phyloP scores from a whole-genome alignment of 2,329 filamentous ascomycete genomes.

The Colletotrichum navitas region DNA sequence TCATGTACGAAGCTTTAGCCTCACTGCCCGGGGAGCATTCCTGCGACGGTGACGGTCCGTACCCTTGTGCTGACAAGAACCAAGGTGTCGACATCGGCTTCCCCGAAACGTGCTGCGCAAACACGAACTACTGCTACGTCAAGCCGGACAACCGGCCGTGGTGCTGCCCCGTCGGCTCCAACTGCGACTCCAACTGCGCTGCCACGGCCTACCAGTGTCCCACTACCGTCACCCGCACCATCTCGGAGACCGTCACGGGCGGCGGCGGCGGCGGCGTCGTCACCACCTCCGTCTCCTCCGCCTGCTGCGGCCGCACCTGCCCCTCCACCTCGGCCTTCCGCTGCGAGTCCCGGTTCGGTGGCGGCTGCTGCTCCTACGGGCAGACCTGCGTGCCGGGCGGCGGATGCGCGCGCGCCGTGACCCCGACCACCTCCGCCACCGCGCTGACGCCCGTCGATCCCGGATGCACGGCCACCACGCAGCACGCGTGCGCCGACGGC shows the following conservation, averaged over 20 bases:
- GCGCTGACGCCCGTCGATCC: conserved; percentile 52
- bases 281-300: conserved; percentile 46
- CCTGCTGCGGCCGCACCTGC: conserved; percentile 58
- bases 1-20: conserved; percentile 29
- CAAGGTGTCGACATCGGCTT: conserved; percentile 59
- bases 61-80: background rate
- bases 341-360: conserved; percentile 59
- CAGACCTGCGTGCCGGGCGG: conserved; percentile 55
- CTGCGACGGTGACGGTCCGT: background rate
- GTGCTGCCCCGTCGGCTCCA: conserved; percentile 59
- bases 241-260: conserved; percentile 29
- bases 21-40: background rate
- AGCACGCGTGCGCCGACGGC: conserved; percentile 59
- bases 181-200: conserved; percentile 57
- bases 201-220: conserved; percentile 52
- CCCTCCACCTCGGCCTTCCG: conserved; percentile 57
- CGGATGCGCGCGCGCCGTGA: conserved; percentile 52
- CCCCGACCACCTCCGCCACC: conserved; percentile 43
- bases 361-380: conserved; percentile 63
- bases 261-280: conserved; percentile 38
- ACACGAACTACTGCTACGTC: conserved; percentile 61
- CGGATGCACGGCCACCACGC: conserved; percentile 59
- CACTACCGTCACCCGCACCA: conserved; percentile 46
- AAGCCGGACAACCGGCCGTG: conserved; percentile 49
- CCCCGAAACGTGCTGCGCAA: conserved; percentile 56